Evolutionary conservation across 164 flowering plant species (phyloP).

Genomic region (Amborella trichopoda): DNA sequence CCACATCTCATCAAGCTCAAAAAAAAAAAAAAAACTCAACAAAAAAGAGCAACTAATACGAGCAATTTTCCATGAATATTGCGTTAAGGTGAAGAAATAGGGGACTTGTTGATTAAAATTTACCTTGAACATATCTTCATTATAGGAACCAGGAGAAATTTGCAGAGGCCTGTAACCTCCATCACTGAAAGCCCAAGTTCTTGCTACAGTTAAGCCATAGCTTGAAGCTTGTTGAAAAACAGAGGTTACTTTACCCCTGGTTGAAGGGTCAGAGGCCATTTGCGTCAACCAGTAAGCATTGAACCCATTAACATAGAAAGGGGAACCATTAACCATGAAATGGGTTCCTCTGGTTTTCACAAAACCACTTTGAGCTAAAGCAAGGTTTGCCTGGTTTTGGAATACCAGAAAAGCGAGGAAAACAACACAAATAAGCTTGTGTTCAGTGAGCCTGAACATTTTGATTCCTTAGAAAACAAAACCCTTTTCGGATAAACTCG

Average conservation of each 20-base stretch:
- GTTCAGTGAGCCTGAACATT: too few relatives aligned
- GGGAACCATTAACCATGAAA: conserved; percentile 50
- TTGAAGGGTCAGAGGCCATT: conserved; percentile 61
- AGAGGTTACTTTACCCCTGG: conserved; percentile 38
- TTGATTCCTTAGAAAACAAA: too few relatives aligned
- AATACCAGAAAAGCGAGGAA: too few relatives aligned
- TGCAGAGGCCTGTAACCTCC: conserved; percentile 69
- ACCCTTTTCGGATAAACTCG: too few relatives aligned
- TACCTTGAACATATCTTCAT: conserved; percentile 65
- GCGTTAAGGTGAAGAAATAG: background rate
- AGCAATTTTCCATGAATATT: too few relatives aligned
- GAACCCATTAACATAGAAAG: conserved; percentile 74
- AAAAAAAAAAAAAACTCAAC: background rate
- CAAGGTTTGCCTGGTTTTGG: too few relatives aligned
- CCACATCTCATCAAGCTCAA: background rate
- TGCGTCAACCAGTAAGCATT: conserved; percentile 85
- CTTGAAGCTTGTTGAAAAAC: conserved; percentile 50
- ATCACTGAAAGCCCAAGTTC: conserved; percentile 91
- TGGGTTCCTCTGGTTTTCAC: conserved; percentile 42
- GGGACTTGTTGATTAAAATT: background rate
- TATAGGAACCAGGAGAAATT: conserved; percentile 57
- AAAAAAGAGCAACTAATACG: background rate
- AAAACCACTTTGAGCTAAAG: conserved; percentile 17
- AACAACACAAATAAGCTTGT: too few relatives aligned
- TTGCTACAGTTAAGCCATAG: conserved; percentile 60